Base-by-base conservation (phyloP, 805 yeast genomes). In the Barnettozyma pratensis region DNA sequence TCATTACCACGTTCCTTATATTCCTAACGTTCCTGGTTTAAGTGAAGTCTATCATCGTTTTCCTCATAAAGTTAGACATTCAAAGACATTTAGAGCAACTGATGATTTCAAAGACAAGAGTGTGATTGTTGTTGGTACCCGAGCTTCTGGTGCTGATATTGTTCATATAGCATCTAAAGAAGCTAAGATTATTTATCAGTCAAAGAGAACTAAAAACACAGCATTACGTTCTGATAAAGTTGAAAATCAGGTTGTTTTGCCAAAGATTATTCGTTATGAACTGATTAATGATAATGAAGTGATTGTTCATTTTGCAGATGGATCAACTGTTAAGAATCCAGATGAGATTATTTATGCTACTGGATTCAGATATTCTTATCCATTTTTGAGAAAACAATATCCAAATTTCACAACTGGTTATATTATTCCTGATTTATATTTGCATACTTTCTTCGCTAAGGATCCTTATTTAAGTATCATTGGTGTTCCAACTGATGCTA, bases 141-240 rank as follows among this genome's bases (percentile, higher is more conserved):
- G 80, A 9, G 80, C 88, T 5, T 79, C 87, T 39, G 94, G 87
- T n/a, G 72, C 76, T 19, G 94, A 86, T 58, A 57, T 68, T 81
- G 48, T 73, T 1, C 59, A 61, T 41, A 62, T 51, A 6, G 46
- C 49, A 4, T 25, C 36, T 7, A 41, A 48, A 10, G 26, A 34
- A 5, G 52, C 54, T 6, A 46, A 46, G 14, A 26, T 19, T 3
- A 37, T 51, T 7, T 54, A 45, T 26, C 49, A 47, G 19, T 52
- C 55, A 63, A 84, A 12, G 74, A 75, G 56, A 59, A 26, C 46
- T 8, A 32, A 42, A 12, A 37, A 41, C 25, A 45, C 41, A 7
- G 27, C 39, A 2, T 28, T 45, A 14, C 41, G 49, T 31, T 38
- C 41, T 34, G 51, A 63, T 8, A 14, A 28, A 9, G 63, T 63